Base-by-base conservation (phyloP, 352 stramenopile species). In the Albugo candida region DNA sequence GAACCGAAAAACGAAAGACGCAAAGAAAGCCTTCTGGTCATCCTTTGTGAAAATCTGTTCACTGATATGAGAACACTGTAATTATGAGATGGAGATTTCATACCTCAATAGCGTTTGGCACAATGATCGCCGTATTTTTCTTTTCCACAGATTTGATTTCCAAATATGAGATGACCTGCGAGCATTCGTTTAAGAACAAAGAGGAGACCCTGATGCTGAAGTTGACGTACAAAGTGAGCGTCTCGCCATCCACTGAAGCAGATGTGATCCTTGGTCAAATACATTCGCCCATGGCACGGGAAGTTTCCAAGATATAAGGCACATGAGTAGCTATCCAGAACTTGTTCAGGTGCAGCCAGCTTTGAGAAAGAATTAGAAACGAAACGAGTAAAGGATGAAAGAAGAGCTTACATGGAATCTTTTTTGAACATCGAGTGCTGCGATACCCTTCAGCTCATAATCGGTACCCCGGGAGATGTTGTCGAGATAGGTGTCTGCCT, bases 31-130 rank as follows among this genome's bases (percentile, higher is more conserved):
- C 16, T 67, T 47, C 73, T 71, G 21, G 74, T 63, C 2, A 64
- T 84, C 19, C 81, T 43, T 24, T 43, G 20, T 43, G 38, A 43
- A 24, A 8, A 43, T 56, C 73, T 83, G 46, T 24, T 46, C 38
- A 20, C 21, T 47, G 1, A 45, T 19, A 46, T 36, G 36, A 37
- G 20, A n/a, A 36, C 34, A 17, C 35, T 41, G 20, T 48, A 45
- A 36, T 31, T 14, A 41, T 21, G 19, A 31, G 12, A 27, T 18
- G 17, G 20, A 27, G 10, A 21, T 20, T 31, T 31, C 24, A 31
- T 51, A 89, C 72, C 72, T 91, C 78, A 31, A 88, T 82, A 13
- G 72, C 78, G 37, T 91, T 91, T 2, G 78, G 78, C 8, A 88
- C 78, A 47, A 91, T 84, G 19, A 91, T 51, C 8, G 78, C 75